Evolutionary conservation across 75 land plant genomes (phyloP), one percentile per base, ranked within the genome.

Genomic region (Pinus tabuliformis): DNA sequence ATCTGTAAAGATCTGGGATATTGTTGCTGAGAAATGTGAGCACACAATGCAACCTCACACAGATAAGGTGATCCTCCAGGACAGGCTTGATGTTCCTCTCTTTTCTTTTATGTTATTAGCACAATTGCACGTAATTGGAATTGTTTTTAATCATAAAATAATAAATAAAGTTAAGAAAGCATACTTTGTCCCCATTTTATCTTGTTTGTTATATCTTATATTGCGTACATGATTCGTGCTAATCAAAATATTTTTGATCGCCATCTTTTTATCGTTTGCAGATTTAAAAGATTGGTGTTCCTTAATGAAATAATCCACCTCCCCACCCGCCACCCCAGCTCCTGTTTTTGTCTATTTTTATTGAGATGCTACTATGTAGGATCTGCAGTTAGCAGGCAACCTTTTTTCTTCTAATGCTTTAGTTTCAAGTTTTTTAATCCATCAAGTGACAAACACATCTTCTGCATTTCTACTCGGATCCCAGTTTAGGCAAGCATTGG

Each of bases 1-100:
- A 54, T 81, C 84, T 26, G 95, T 92, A 28, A 94, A 94, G 80
- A 82, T 94, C 71, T 96, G 99, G 99, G 98, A 96, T 75, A 80
- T 96, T 49, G 89, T 85, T 26, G 60, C 85, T 64, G 92, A 84
- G 64, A 83, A 83, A 75, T 96, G 99, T 75, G 81, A 84, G 74
- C 82, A 89, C 9, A 94, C 98, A 62, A 66, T 96, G 81, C 76
- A 84, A 16, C 82, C 83, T 60, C 99, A 94, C 74, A 81, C 85
- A n/a, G 93, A 92, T 78, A 90, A 96, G 91, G 96, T 64, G 78
- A 45, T 73, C 17, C 17, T 22, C 16, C 56, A 33, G 16, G 22
- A 39, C 37, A 74, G 18, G 26, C 22, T 54, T 26, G 26, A 26
- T 26, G 26, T 26, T 42, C 24, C n/a, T 68, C 54, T n/a, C 22